Base-by-base conservation (phyloP, 225 moss, liverwort and hornwort genomes). In the Pleurozium schreberi region DNA sequence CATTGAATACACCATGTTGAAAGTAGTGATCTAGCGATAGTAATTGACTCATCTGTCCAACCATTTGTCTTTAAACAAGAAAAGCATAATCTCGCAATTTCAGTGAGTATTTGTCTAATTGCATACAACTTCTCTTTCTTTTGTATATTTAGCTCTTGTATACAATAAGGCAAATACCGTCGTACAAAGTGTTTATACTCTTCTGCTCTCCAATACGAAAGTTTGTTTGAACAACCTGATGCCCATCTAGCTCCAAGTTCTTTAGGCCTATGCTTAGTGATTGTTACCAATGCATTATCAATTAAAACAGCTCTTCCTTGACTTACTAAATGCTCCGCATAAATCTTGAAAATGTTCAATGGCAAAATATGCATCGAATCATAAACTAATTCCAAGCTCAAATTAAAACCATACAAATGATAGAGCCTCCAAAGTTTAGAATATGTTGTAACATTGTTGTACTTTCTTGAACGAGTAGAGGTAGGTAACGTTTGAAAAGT, bases 391-490 rank as follows among this genome's bases (percentile, higher is more conserved):
- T 67, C 22, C 22, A 67, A 67, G 2, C 22, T 67, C 6, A 89
- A 47, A 38, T 84, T 38, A 68, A 78, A 89, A 11, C 36, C 43
- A 34, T 52, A 81, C 0, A 42, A 7, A 17, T 52, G 8, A n/a
- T 82, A 34, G 0, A 75, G 74, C 6, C 53, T 69, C 25, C 42
- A 82, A 0, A 88, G 1, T 23, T 82, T 82, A 13, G 26, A 82
- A 5, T 26, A 63, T 10, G 33, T 0, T 28, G 3, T 82, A 1
- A 73, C 25, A 34, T 38, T 34, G 20, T 1, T 62, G 22, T 50
- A 11, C 6, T 13, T 66, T 13, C 11, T 36, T 2, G 13, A 43
- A 6, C 1, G 5, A 0, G 2, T 75, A 3, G 23, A 53, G 4
- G 14, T 8, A 4, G 23, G 3, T 13, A 6, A 15, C 0, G 5